These are phyloP conservation scores for Suillus placidus DNA, from an alignment of 768 basidiomycete genomes.

Conservation along the genomic window DNA sequence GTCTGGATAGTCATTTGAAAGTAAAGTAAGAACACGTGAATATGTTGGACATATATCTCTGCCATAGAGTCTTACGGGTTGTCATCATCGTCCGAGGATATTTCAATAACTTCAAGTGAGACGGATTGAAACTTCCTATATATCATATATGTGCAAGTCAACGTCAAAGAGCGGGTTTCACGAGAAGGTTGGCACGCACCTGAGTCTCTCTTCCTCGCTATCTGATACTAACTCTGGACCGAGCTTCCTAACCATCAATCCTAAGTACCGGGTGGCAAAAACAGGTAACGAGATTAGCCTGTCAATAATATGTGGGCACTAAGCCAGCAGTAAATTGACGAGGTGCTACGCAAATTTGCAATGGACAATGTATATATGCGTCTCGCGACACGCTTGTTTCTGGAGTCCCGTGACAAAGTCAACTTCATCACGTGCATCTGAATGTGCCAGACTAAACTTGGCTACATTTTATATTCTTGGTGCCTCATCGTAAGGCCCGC, in stretches of 20 bases:
- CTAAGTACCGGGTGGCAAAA: background rate
- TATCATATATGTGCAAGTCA: background rate
- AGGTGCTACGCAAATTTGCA: background rate
- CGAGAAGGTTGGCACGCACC: conserved; percentile 23
- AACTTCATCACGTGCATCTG: conserved; percentile 3
- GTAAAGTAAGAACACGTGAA: conserved; percentile 2
- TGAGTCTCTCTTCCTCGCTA: conserved; percentile 50
- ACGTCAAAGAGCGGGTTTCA: background rate
- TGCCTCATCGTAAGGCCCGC: conserved; percentile 34
- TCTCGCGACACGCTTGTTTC: conserved; percentile 3
- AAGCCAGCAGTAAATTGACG: background rate
- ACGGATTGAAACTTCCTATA: conserved; percentile 5
- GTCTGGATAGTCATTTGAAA: conserved; percentile 11
- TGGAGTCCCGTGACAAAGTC: conserved; percentile 1
- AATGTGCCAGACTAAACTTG: background rate
- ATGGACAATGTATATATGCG: background rate
- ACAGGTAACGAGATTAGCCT: too few relatives aligned
- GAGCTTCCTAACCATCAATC: background rate
- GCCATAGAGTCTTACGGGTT: conserved; percentile 30
- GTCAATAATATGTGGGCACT: background rate
- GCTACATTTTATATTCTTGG: background rate
- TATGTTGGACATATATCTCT: conserved; percentile 18
- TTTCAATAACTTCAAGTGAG: conserved; percentile 49
- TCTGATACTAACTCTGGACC: conserved; percentile 44
- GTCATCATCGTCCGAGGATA: conserved; percentile 51